Base-by-base conservation (phyloP, 257 asterid genomes). In the Verbena officinalis region DNA sequence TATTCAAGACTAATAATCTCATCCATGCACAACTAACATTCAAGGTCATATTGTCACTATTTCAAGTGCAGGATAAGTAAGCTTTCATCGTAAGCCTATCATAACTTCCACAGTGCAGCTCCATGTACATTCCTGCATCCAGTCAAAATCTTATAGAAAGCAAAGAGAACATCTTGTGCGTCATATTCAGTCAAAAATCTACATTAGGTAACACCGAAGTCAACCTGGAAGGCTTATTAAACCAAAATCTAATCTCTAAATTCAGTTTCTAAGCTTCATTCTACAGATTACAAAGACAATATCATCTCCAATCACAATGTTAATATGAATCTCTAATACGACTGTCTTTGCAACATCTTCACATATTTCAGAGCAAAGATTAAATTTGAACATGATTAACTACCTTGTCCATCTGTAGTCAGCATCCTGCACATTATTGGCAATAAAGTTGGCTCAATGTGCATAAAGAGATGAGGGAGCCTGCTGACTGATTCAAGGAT, bases 361-460 rank as follows among this genome's bases (percentile, higher is more conserved):
- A 51, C 10, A 59, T 7, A 22, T 19, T 61, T 42, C 34, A 45
- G 5, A 16, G 15, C 15, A 62, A 22, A 19, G 5, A 50, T 55
- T 27, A 22, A 15, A 36, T 49, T 6, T 39, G 31, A 52, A 39
- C 36, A 55, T 9, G 51, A 43, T 21, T 58, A 45, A 31, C 64
- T 62, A 90, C 99, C 99, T 81, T 94, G 99, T 42, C 98, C 99
- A 73, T 94, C 99, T 2, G 96, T 83, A 27, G 98, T 90, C 70
- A 94, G 86, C 99, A 88, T 94, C 81, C 95, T 85, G 34, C 86
- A 88, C 98, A 94, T 94, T 71, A 94, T 94, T 27, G 98, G 98
- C 77, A 94, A 81, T 43, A 94, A 77, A 14, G 88, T 88, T 53
- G 98, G 98, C 75, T 94, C 99, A 68, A 94, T 82, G 50, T 77